Conservation (phyloP, 257 asterid species). For the Scutellaria galericulata region DNA sequence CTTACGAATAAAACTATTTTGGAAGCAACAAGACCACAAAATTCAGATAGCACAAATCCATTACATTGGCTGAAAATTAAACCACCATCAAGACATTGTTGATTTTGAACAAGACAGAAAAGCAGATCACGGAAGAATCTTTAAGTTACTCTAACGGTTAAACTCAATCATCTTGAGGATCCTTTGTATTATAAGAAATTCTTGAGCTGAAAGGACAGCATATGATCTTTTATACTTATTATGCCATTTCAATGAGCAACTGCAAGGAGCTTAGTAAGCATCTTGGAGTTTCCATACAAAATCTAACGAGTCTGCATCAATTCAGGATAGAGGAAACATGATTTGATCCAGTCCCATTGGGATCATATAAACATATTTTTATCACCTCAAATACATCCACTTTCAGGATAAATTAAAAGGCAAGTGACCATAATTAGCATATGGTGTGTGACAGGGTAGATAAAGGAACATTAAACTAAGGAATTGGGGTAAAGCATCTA, state of each 20-base stretch:
- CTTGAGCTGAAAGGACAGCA: background rate
- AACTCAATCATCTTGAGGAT: background rate
- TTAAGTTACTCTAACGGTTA: background rate
- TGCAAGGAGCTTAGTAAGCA: background rate
- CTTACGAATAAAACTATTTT: slow-evolving; percentile 2
- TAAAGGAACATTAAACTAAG: too few species aligned
- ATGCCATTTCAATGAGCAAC: background rate
- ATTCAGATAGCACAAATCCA: background rate
- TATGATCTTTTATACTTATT: background rate
- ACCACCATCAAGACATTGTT: background rate
- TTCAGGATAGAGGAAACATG: background rate
- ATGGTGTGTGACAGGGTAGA: too few species aligned
- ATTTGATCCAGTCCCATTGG: background rate
- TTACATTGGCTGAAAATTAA: background rate
- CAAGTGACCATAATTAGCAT: too few species aligned
- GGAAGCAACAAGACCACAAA: background rate
- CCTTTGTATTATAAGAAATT: background rate
- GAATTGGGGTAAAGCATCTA: background rate
- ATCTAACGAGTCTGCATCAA: background rate
- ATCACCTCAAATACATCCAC: background rate
- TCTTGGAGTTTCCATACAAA: too few species aligned
- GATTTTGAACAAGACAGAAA: background rate
- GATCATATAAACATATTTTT: slow-evolving; percentile 5
- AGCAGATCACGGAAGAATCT: background rate
- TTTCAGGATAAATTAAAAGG: background rate